A percentile compares a stretch with the other conserved stretches of the same genome.
phyloP scores from a whole-genome alignment of 1,284 basidiomycete species.

The Irpex sp. region DNA sequence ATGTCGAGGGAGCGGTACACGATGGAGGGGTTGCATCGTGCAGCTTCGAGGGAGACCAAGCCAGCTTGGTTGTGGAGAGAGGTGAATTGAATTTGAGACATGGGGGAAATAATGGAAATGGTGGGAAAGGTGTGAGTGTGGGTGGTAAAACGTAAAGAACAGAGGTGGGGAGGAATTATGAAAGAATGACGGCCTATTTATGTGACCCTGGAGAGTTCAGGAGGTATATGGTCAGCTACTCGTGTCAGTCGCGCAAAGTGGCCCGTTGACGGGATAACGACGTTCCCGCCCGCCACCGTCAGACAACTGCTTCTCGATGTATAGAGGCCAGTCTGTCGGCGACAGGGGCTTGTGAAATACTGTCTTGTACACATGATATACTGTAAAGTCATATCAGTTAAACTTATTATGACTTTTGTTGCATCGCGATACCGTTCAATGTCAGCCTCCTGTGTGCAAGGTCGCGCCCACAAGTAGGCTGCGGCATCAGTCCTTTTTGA shows the following conservation, averaged over 20 bases:
- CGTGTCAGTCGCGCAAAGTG: no score
- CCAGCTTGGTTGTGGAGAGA: conserved; percentile 3
- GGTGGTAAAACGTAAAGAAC: not conserved
- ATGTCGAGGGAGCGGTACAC: conserved; percentile 3
- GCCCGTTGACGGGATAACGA: not conserved
- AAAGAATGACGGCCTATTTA: not conserved
- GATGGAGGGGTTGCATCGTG: not conserved
- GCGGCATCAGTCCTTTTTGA: no score
- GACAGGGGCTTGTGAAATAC: not conserved
- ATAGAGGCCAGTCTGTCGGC: not conserved
- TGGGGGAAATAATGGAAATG: not conserved
- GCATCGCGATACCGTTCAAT: no score
- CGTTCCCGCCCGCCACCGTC: not conserved
- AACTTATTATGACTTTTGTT: no score
- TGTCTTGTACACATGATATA: no score
- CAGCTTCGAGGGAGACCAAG: conserved; percentile 2
- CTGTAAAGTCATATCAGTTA: no score
- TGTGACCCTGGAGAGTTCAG: not conserved
- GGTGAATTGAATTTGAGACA: not conserved
- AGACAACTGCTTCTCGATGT: not conserved
- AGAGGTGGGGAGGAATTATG: not conserved
- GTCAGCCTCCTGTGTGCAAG: no score
- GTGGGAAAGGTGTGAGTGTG: not conserved
- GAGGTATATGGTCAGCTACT: not conserved
- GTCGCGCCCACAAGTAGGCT: no score